Conservation (phyloP, 2,329 filamentous ascomycete species). For the Stagonosporopsis chrysanthemi region DNA sequence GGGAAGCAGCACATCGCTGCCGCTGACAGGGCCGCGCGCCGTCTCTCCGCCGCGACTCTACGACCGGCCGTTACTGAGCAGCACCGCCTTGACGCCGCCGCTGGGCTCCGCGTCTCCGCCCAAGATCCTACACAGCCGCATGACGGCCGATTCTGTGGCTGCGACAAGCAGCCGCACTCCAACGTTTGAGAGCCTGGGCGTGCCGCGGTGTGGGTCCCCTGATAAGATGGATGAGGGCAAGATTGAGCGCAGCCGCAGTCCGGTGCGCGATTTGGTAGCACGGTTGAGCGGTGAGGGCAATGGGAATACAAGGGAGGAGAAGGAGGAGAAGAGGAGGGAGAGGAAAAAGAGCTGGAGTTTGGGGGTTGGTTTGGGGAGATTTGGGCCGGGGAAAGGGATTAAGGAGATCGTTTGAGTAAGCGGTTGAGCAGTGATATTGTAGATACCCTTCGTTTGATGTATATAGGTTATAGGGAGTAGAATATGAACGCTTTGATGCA, state of each 20-base stretch:
- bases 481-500: too few relatives aligned
- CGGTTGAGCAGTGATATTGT: background rate
- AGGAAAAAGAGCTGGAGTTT: conserved; percentile 43
- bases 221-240: background rate
- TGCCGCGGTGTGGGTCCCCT: conserved; percentile 6
- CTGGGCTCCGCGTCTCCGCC: conserved; percentile 1
- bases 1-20: conserved; percentile 31
- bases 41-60: conserved; percentile 11
- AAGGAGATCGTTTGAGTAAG: conserved; percentile 36
- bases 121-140: background rate
- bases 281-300: conserved; percentile 20
- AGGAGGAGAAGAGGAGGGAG: conserved; percentile 22
- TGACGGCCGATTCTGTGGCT: background rate
- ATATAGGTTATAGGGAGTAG: background rate
- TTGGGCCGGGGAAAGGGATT: conserved; percentile 34
- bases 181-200: conserved; percentile 14
- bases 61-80: conserved; percentile 10
- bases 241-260: conserved; percentile 5
- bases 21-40: conserved; percentile 29
- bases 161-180: conserved; percentile 4
- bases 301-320: conserved; percentile 20
- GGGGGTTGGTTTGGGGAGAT: conserved; percentile 27
- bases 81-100: background rate
- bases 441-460: background rate
- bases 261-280: conserved; percentile 19